phyloP scores from a whole-genome alignment of 331 rosid genomes.

The Malus hybrid region DNA sequence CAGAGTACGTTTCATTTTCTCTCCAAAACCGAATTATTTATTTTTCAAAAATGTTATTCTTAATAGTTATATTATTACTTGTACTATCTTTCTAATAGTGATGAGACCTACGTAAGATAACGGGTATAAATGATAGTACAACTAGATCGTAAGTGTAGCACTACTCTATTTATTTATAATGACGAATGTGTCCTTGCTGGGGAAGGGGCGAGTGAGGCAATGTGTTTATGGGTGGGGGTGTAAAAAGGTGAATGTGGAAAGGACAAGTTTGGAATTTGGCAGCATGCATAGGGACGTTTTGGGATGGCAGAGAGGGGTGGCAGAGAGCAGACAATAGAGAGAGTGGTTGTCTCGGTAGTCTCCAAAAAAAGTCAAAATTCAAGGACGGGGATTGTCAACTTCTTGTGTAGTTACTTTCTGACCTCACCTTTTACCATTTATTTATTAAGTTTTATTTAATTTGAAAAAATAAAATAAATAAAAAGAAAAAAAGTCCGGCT shows the following conservation, averaged over 20 bases:
- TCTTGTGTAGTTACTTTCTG: constrained; percentile 20
- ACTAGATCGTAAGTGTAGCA: too few relatives aligned
- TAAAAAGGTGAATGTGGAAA: constrained; percentile 10
- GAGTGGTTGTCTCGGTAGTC: constrained; percentile 3
- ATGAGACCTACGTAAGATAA: rapidly evolving
- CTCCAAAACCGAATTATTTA: not conserved
- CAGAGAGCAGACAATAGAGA: not conserved
- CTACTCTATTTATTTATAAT: not conserved
- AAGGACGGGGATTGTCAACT: constrained; percentile 37
- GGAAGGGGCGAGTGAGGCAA: not conserved
- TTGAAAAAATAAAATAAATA: not conserved
- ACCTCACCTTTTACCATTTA: constrained; percentile 1
- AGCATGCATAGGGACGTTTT: constrained; percentile 36
- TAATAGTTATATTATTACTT: too few relatives aligned
- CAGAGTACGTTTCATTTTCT: constrained; percentile 25
- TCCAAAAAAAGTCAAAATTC: constrained; percentile 43
- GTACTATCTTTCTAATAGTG: too few relatives aligned
- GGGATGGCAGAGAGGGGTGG: constrained; percentile 19
- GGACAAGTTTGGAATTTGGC: constrained; percentile 56
- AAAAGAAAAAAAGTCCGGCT: not conserved
- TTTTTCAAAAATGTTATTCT: not conserved
- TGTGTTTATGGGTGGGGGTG: not conserved
- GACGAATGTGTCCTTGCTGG: not conserved
- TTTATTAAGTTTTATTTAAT: not conserved
- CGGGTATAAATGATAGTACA: too few relatives aligned